These are phyloP conservation scores for Colletotrichum caudatum DNA, from an alignment of 2,329 filamentous ascomycete species.

Conservation along the genomic window DNA sequence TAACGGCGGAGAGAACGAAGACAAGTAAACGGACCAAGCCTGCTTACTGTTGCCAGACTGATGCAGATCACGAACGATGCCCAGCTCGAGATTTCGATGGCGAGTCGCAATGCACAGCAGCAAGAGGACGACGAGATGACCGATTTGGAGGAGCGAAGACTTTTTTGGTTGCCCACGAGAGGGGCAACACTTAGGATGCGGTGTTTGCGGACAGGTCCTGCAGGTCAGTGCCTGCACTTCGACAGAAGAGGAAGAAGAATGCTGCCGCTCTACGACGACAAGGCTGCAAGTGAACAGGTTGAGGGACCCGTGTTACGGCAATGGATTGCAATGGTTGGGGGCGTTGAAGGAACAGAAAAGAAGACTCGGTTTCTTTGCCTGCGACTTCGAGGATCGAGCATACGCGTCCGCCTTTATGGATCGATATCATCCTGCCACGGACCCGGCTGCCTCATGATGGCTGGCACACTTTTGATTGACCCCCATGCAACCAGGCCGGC, in stretches of 20 bases:
- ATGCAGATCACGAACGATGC: not conserved
- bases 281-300: not conserved
- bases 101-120: not conserved
- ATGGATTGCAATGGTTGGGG: not conserved
- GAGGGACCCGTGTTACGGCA: not conserved
- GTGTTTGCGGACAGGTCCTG: constrained; percentile 8
- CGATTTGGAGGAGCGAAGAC: constrained; percentile 10
- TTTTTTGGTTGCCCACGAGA: not conserved
- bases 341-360: not conserved
- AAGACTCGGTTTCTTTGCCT: not conserved
- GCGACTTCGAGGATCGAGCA: not conserved
- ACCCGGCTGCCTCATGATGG: constrained; percentile 1
- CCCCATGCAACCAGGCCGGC: constrained; percentile 21
- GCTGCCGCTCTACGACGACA: constrained; percentile 1
- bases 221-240: constrained; percentile 31
- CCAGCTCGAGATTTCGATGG: not conserved
- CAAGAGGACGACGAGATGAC: not conserved
- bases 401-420: constrained; percentile 26
- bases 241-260: not conserved
- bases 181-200: constrained; percentile 2
- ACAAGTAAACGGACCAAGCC: not conserved
- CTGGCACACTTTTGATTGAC: constrained; percentile 19
- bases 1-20: not conserved
- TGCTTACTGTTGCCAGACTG: not conserved
- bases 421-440: constrained; percentile 3